A percentile compares a stretch with the other conserved stretches of the same genome.
Conservation (phyloP, 2,329 filamentous ascomycete species). For the Colletotrichum sp. region DNA sequence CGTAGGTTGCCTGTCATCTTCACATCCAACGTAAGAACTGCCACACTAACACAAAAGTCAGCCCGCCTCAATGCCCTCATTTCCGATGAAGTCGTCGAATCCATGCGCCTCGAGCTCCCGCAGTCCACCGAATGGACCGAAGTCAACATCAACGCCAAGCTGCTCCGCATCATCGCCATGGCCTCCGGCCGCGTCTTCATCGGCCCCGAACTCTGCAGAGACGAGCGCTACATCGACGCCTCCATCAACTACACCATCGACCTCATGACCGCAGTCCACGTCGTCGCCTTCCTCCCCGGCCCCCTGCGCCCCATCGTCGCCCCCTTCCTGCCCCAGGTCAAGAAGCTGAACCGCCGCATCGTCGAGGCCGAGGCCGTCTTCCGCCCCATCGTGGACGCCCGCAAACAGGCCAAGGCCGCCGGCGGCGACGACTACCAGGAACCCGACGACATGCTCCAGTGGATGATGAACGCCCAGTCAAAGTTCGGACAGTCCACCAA, state of each 20-base stretch:
- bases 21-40: accelerated
- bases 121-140: slow-evolving; percentile 43
- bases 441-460: slow-evolving; percentile 55
- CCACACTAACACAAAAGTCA: neutral
- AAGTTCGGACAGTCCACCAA: slow-evolving; percentile 36
- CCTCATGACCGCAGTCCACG: slow-evolving; percentile 23
- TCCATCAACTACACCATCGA: slow-evolving; percentile 47
- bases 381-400: slow-evolving; percentile 36
- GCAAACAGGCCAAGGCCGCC: slow-evolving; percentile 25
- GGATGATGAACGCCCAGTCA: slow-evolving; percentile 44
- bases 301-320: slow-evolving; percentile 39
- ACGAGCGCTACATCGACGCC: slow-evolving; percentile 48
- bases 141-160: slow-evolving; percentile 42
- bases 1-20: slow-evolving; percentile 18
- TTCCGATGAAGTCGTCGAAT: slow-evolving; percentile 36
- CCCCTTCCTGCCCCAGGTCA: slow-evolving; percentile 37
- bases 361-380: slow-evolving; percentile 39
- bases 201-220: slow-evolving; percentile 49
- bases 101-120: slow-evolving; percentile 38
- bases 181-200: slow-evolving; percentile 53
- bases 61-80: slow-evolving; percentile 39
- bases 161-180: slow-evolving; percentile 51
- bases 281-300: slow-evolving; percentile 1
- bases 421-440: slow-evolving; percentile 24
- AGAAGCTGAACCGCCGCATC: slow-evolving; percentile 35